Base-by-base conservation (phyloP, 2,329 filamentous ascomycete species). In the Aschersonia sp. region DNA sequence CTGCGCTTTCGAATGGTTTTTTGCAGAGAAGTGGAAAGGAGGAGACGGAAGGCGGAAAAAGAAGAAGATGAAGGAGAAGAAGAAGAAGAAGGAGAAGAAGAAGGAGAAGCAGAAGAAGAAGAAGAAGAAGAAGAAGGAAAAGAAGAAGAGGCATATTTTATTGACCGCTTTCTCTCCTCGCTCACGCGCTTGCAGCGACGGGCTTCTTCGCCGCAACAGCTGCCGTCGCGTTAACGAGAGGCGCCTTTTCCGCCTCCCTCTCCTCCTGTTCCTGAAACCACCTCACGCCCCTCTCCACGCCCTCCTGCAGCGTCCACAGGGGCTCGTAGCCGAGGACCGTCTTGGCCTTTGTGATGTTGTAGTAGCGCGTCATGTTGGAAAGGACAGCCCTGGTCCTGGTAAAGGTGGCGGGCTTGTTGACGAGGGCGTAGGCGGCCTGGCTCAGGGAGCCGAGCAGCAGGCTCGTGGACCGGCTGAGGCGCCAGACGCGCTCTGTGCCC, bases 291-390 rank as follows among this genome's bases (percentile, higher is more conserved):
- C 69, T 67, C 53, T 65, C 64, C 46, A 80, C 66, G 9, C 82
- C 85, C 54, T 87, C 81, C 52, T 80, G 73, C 49, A 88, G 65
- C 42, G 70, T 68, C 46, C 85, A 79, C 47, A 86, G 64, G 4
- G 85, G 84, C 60, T 66, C 62, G 64, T 89, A 89, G 4, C 81
- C 81, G 48, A 89, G 66, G 54, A 83, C 70, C 56, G 62, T 69
- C 71, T 79, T 84, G 49, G 85, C 85, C 73, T 89, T 89, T 50
- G 70, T 68, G 60, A 87, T 87, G 65, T 80, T 79, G 65, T 85
- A 87, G 66, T 87, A 89, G 49, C 85, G 72, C 49, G 79, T 84
- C 80, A 87, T 85, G 61, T 76, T 81, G 58, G 78, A 79, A 62
- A 82, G 86, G 54, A 75, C 68, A 51, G 85, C 76, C 49, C 75